Evolutionary conservation across 2,329 filamentous ascomycete genomes (phyloP).

Genomic region (Colletotrichum sansevieriae): DNA sequence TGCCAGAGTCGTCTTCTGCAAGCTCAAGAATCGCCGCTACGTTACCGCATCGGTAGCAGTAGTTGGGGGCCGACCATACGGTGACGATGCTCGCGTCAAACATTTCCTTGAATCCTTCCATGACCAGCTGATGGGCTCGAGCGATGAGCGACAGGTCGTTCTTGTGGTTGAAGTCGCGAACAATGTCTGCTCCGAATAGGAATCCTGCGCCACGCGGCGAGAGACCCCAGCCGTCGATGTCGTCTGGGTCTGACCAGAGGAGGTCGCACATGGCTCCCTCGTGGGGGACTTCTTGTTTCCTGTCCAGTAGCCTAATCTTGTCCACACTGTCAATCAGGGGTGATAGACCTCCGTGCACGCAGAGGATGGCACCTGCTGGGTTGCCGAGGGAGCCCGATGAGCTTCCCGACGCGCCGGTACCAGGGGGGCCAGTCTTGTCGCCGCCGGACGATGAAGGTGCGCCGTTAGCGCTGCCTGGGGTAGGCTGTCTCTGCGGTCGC

Average conservation of each 20-base stretch:
- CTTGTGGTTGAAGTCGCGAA: slow-evolving; percentile 93
- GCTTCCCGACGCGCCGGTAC: slow-evolving; percentile 81
- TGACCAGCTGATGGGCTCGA: slow-evolving; percentile 95
- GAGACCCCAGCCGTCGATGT: slow-evolving; percentile 96
- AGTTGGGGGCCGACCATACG: slow-evolving; percentile 98
- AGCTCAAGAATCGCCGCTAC: slow-evolving; percentile 95
- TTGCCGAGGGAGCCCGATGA: slow-evolving; percentile 75
- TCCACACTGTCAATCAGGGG: slow-evolving; percentile 94
- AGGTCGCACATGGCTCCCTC: slow-evolving; percentile 99
- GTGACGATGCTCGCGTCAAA: slow-evolving; percentile 96
- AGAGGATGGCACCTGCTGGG: slow-evolving; percentile 86
- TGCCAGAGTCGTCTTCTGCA: slow-evolving; percentile 85
- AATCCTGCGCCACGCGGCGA: slow-evolving; percentile 96
- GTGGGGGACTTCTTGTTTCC: slow-evolving; percentile 98
- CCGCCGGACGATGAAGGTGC: slow-evolving; percentile 48
- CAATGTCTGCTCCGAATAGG: slow-evolving; percentile 94
- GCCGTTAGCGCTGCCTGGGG: slow-evolving; percentile 49
- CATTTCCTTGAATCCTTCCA: slow-evolving; percentile 99
- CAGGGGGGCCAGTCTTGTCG: slow-evolving; percentile 77
- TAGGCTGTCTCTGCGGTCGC: slow-evolving; percentile 43
- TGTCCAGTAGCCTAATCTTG: slow-evolving; percentile 93
- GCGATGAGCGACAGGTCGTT: slow-evolving; percentile 95
- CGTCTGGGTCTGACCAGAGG: slow-evolving; percentile 97
- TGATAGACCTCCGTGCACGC: slow-evolving; percentile 93
- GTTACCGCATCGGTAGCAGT: slow-evolving; percentile 96